A percentile compares a stretch with the other conserved stretches of the same genome.
These are phyloP conservation scores for Dendrothele bispora DNA, from an alignment of 768 basidiomycete genomes.

Conservation along the genomic window DNA sequence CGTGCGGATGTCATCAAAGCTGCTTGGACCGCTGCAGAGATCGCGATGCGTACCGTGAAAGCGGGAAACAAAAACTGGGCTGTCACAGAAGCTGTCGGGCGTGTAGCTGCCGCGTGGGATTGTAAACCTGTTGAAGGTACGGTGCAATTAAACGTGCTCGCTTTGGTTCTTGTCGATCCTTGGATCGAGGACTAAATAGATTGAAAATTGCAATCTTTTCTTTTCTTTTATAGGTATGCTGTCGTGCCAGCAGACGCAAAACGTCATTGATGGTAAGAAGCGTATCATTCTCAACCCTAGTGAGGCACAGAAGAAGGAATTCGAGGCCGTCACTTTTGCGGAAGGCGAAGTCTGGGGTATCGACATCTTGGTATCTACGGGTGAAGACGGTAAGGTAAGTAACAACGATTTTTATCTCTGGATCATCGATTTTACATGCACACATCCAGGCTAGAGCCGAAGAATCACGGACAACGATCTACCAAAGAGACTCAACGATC, in stretches of 20 bases:
- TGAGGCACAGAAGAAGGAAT: constrained; percentile 81
- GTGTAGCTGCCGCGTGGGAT: constrained; percentile 68
- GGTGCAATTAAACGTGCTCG: constrained; percentile 17
- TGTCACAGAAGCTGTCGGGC: constrained; percentile 83
- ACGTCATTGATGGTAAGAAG: constrained; percentile 96
- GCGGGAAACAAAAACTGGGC: constrained; percentile 95
- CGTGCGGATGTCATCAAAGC: constrained; percentile 93
- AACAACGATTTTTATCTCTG: constrained; percentile 4
- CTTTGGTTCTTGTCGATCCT: no score
- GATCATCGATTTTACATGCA: constrained; percentile 1
- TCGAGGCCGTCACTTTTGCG: constrained; percentile 81
- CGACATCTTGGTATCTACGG: constrained; percentile 85
- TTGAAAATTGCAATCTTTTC: constrained; percentile 8
- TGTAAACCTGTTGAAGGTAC: constrained; percentile 94
- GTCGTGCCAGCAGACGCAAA: constrained; percentile 92
- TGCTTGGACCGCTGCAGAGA: constrained; percentile 90
- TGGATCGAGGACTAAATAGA: constrained; percentile 1
- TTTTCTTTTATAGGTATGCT: constrained; percentile 81
- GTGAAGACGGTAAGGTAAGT: constrained; percentile 86
- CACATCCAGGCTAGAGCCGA: constrained; percentile 82
- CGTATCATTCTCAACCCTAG: constrained; percentile 89
- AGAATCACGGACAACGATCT: constrained; percentile 89
- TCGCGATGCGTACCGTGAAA: constrained; percentile 88
- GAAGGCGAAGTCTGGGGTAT: constrained; percentile 96
- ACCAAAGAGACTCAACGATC: constrained; percentile 81